Percentiles rank a stretch among this genome's conserved stretches.
Evolutionary conservation across 257 asterid species (phyloP).

Genomic region (Solanum virginianum): DNA sequence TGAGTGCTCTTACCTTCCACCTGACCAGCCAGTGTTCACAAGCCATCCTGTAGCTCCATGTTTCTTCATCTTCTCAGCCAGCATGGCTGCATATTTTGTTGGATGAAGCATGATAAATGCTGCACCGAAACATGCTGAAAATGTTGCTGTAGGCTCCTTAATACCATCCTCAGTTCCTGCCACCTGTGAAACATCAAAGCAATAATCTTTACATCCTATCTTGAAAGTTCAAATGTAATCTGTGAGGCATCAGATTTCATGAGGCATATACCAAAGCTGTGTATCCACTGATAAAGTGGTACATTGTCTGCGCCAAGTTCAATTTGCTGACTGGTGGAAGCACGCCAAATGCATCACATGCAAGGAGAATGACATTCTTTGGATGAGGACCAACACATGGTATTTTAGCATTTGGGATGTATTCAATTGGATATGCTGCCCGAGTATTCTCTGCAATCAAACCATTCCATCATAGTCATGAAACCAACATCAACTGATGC

Average conservation of each 20-base stretch:
- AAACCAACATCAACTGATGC: not conserved
- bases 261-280: conserved; percentile 59
- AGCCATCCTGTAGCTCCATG: conserved; percentile 95
- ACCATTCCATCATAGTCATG: not conserved
- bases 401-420: conserved; percentile 79
- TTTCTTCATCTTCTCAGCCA: conserved; percentile 75
- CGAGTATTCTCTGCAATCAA: conserved; percentile 65
- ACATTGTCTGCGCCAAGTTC: conserved; percentile 79
- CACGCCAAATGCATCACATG: conserved; percentile 96
- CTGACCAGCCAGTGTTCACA: conserved; percentile 94
- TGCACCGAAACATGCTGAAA: conserved; percentile 95
- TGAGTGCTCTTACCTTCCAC: conserved; percentile 53
- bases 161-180: conserved; percentile 98
- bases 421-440: conserved; percentile 90
- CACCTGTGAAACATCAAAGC: conserved; percentile 26
- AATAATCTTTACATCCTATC: not conserved
- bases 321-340: conserved; percentile 95
- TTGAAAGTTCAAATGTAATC: not conserved
- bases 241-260: not conserved
- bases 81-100: conserved; percentile 79
- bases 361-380: conserved; percentile 71
- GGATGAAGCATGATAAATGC: conserved; percentile 96
- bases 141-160: conserved; percentile 89
- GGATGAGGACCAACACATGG: conserved; percentile 98
- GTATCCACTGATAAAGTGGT: conserved; percentile 93